phyloP scores from a whole-genome alignment of 1,139 yeast species.

The Geotrichum reessii region DNA sequence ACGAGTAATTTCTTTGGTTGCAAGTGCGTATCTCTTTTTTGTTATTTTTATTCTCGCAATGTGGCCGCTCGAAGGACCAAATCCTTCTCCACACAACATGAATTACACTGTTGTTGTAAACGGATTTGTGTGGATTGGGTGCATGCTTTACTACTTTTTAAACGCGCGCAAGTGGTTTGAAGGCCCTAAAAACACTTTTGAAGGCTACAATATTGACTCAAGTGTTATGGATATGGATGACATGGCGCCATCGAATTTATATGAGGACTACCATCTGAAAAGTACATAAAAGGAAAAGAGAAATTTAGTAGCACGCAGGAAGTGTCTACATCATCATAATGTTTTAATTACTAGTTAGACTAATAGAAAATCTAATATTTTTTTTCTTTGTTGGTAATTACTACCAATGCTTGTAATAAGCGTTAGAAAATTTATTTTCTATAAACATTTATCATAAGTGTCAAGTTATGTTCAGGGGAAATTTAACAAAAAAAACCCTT shows the following conservation, averaged over 20 bases:
- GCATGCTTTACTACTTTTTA: slow-evolving; percentile 46
- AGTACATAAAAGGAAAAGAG: background rate
- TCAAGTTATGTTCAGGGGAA: no score
- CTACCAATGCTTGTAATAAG: no score
- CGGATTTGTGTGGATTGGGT: slow-evolving; percentile 53
- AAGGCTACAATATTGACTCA: slow-evolving; percentile 21
- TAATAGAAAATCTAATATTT: background rate
- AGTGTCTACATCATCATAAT: background rate
- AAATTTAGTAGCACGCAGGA: background rate
- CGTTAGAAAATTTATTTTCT: no score
- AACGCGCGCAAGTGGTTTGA: slow-evolving; percentile 56
- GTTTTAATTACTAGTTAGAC: background rate
- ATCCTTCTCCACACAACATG: slow-evolving; percentile 46
- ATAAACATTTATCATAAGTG: no score
- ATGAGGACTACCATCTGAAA: background rate
- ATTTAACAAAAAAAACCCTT: no score
- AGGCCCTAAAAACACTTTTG: slow-evolving; percentile 58
- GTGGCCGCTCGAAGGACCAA: slow-evolving; percentile 50
- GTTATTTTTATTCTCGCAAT: slow-evolving; percentile 60
- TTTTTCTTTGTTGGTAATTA: background rate
- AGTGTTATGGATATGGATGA: background rate
- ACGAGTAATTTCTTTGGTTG: slow-evolving; percentile 30
- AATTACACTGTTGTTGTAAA: slow-evolving; percentile 61
- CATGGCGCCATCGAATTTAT: background rate
- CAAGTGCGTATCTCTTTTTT: slow-evolving; percentile 39